These are phyloP conservation scores for Populus trichocarpa DNA, from an alignment of 441 rosid species.

Conservation along the genomic window DNA sequence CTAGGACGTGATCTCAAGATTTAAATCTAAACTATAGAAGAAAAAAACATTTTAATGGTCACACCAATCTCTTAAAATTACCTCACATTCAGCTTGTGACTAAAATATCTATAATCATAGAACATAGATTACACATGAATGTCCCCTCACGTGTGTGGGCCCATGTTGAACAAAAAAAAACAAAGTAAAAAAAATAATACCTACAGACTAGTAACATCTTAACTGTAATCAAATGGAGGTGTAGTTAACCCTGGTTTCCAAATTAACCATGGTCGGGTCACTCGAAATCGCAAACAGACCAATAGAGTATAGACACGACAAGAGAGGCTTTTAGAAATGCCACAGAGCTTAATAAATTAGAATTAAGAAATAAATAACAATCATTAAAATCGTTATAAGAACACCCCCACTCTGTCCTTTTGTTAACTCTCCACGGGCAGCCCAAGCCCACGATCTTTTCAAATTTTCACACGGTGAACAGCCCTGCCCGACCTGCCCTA, in stretches of 20 bases:
- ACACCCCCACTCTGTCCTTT: conserved; percentile 9
- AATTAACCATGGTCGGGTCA: not conserved
- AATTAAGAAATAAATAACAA: not conserved
- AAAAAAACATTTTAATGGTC: no score
- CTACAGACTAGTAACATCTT: not conserved
- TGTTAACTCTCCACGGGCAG: conserved; percentile 24
- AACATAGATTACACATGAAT: no score
- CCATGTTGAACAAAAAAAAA: not conserved
- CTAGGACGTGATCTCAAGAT: no score
- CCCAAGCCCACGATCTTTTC: conserved; percentile 11
- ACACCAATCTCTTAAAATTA: no score
- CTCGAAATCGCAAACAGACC: not conserved
- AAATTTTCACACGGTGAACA: not conserved
- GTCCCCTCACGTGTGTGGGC: no score
- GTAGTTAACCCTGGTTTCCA: not conserved
- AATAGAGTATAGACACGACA: not conserved
- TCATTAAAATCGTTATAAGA: not conserved
- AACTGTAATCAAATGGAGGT: not conserved
- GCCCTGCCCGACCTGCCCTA: conserved; percentile 44
- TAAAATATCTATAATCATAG: no score
- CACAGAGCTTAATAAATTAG: not conserved
- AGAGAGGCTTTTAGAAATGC: not conserved
- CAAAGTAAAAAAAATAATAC: no score
- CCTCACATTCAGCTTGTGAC: no score
- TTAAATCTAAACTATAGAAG: no score